Base-by-base conservation (phyloP, 192 early-diverging fungal species). In the Powellomyces hirtus region DNA sequence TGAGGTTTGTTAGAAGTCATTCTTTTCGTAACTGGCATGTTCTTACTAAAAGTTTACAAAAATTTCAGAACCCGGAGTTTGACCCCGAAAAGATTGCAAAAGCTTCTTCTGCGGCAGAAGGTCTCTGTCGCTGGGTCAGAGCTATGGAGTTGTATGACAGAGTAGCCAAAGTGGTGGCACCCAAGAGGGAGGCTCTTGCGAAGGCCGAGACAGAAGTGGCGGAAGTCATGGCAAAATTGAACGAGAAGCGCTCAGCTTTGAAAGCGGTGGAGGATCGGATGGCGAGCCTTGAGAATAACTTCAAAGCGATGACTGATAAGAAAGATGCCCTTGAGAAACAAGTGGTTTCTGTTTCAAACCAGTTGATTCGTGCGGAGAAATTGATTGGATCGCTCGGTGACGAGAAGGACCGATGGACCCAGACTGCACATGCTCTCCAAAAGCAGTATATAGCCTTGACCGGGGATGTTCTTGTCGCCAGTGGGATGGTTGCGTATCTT, bases 211-310 rank as follows among this genome's bases (percentile, higher is more conserved):
- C 67, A 5, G 84, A 84, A 24, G 46, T 86, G 2, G 83, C 82
- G 1, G 75, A 77, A 59, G 82, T 80, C 8, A 86, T 86, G 84
- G 49, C 51, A 4, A 73, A 73, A 38, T 57, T 86, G 56, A 86
- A 86, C 59, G 82, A 86, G 51, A 86, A 86, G 52, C 63, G 84
- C 13, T 81, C 81, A 8, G 72, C 79, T 4, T 57, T 86, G 46
- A 86, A 86, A 71, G 84, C 81, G 26, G 84, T 86, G 1, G 84
- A 86, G 61, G 84, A 85, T 74, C 50, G 79, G 13, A 81, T 86
- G 79, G 72, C 77, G 1, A 70, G 72, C 22, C 66, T 86, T 27
- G 84, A 86, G 66, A 75, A 49, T 20, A 85, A 86, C 31, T 86
- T 85, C 58, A 74, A 78, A 58, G 76, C 62, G 13, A 84, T 85